Base-by-base conservation (phyloP, 345 rosid genomes). In the Hypericum perforatum region DNA sequence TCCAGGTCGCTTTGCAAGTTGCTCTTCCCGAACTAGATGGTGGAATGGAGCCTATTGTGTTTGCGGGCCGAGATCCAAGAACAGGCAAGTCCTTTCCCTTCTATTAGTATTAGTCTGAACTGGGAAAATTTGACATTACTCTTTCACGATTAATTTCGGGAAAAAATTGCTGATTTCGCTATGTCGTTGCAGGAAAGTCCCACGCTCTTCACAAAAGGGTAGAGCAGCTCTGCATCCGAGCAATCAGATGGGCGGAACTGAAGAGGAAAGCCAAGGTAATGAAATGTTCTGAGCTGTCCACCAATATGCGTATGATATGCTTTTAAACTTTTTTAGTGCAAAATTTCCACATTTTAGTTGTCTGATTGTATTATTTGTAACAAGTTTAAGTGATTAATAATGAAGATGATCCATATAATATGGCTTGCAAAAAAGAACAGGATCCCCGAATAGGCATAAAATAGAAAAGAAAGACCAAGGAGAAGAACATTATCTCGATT, bases 151-250 rank as follows among this genome's bases (percentile, higher is more conserved):
- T 52, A 10, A 44, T 45, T 52, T 36, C 0, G 14, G 36, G 13
- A 16, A 55, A 55, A 53, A n/a, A 43, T 13, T 53, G n/a, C 16
- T 44, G 58, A 9, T 9, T 36, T 37, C 32, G 32, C 32, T 16
- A 51, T 59, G 43, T 67, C 62, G 50, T 40, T 75, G 62, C 80
- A 87, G 98, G 98, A 32, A 92, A 92, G 76, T 85, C 96, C 5
- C 98, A 92, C 73, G 96, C 98, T 68, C 95, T 92, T 57, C 98
- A 92, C 82, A 92, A 80, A 81, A 83, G 98, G 76, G 94, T 92
- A 40, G 98, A 92, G 73, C 98, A 92, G 76, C 95, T 92, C 52
- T 92, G 98, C 74, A 92, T 78, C 56, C 73, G 96, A 54, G 95
- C 98, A 8, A 85, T 92, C 72, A 77, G 80, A 70, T 88, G 98